A percentile compares a stretch with the other conserved stretches of the same genome.
phyloP scores from a whole-genome alignment of 495 filamentous ascomycete species.

The Viridothelium virens region DNA sequence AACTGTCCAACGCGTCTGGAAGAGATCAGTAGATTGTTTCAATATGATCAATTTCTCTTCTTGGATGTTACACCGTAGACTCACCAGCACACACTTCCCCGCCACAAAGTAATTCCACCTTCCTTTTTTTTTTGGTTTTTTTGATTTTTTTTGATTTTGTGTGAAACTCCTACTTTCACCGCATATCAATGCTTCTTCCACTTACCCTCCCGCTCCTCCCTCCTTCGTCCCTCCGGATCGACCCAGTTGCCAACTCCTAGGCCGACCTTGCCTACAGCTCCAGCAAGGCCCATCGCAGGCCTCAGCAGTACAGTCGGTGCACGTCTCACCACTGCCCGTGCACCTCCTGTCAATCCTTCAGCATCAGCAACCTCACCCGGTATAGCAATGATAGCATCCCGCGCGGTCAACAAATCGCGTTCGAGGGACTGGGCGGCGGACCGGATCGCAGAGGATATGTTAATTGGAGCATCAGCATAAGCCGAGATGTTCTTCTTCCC shows the following conservation, averaged over 20 bases:
- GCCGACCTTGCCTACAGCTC: slow-evolving; percentile 81
- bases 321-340: slow-evolving; percentile 66
- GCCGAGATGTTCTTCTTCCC: slow-evolving; percentile 52
- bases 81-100: not conserved
- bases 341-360: slow-evolving; percentile 71
- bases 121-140: not conserved
- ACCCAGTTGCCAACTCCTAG: slow-evolving; percentile 89
- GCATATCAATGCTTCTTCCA: not conserved
- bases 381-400: slow-evolving; percentile 90
- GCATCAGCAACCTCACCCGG: slow-evolving; percentile 86
- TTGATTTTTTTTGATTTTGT: not conserved
- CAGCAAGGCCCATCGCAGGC: slow-evolving; percentile 82
- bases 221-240: slow-evolving; percentile 51
- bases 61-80: not conserved
- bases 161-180: not conserved
- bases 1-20: too few species aligned
- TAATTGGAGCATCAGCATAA: slow-evolving; percentile 88
- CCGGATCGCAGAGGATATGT: slow-evolving; percentile 74
- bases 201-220: not conserved
- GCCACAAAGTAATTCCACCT: not conserved
- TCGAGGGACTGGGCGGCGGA: slow-evolving; percentile 75
- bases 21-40: too few species aligned
- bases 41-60: not conserved
- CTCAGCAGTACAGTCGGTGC: slow-evolving; percentile 87
- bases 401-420: slow-evolving; percentile 72